A percentile compares a stretch with the other conserved stretches of the same genome.
Conservation (phyloP, 2,329 filamentous ascomycete species). For the Penicillium sp. region DNA sequence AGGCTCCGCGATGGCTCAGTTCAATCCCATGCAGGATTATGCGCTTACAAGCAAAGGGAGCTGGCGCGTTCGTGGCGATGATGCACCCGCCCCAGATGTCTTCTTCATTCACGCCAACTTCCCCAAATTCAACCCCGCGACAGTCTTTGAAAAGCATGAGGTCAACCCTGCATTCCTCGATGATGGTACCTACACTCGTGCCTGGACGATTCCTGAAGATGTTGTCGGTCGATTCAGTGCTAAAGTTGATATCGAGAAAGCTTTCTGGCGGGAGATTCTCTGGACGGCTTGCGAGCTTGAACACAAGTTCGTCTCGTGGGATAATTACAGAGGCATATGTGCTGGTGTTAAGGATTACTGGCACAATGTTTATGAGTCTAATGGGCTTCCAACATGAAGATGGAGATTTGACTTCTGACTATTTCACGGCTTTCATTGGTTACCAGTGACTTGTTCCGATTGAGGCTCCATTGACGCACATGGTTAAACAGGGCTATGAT, state of each 20-base stretch:
- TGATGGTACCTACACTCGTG: slow-evolving; percentile 32
- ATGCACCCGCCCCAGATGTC: slow-evolving; percentile 28
- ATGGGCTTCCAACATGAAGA: slow-evolving; percentile 1
- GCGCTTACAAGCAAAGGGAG: slow-evolving; percentile 26
- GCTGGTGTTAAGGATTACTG: slow-evolving; percentile 35
- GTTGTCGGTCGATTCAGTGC: slow-evolving; percentile 31
- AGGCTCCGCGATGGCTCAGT: slow-evolving; percentile 43
- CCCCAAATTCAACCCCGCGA: slow-evolving; percentile 43
- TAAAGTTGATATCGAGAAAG: slow-evolving; percentile 34
- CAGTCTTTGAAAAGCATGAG: slow-evolving; percentile 32
- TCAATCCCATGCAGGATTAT: slow-evolving; percentile 39
- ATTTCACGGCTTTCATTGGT: background rate
- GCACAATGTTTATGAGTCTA: slow-evolving; percentile 27
- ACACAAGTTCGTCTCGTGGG: slow-evolving; percentile 33
- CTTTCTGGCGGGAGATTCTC: slow-evolving; percentile 41
- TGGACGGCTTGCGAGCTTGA: slow-evolving; percentile 42
- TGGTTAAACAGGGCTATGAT: too few relatives aligned
- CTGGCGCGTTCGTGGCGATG: slow-evolving; percentile 33
- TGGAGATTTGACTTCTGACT: background rate
- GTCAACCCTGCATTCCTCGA: slow-evolving; percentile 30
- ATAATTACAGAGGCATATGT: slow-evolving; percentile 31
- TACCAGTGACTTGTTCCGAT: too few relatives aligned
- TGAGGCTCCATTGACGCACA: too few relatives aligned
- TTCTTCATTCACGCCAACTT: slow-evolving; percentile 46
- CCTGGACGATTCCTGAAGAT: slow-evolving; percentile 34